These are phyloP conservation scores for Cyclocybe aegerita DNA, from an alignment of 768 basidiomycete species.

Conservation along the genomic window DNA sequence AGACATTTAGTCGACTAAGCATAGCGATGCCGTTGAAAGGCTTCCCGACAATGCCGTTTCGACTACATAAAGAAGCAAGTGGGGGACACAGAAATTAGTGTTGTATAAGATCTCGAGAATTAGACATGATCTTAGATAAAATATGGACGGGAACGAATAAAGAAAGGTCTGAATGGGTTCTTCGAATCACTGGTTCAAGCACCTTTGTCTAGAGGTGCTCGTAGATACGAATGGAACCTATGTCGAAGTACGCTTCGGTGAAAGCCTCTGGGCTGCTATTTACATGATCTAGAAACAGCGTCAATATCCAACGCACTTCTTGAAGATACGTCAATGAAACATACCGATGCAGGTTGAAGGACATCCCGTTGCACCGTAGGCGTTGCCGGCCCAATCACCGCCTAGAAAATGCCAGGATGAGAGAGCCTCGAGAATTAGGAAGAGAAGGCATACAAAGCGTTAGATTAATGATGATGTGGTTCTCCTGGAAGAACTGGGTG, in stretches of 20 bases:
- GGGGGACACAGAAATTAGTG: too few relatives aligned
- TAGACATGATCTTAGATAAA: too few relatives aligned
- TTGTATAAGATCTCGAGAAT: too few relatives aligned
- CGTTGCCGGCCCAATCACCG: constrained; percentile 54
- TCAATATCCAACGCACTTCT: background rate
- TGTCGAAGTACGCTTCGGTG: constrained; percentile 65
- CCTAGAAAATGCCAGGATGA: constrained; percentile 9
- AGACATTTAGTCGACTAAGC: too few relatives aligned
- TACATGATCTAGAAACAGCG: constrained; percentile 41
- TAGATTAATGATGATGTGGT: constrained; percentile 67
- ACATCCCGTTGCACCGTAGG: constrained; percentile 49
- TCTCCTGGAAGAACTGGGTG: constrained; percentile 45
- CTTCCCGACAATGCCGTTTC: too few relatives aligned
- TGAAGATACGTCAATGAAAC: too few relatives aligned
- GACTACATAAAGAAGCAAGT: too few relatives aligned
- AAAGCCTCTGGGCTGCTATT: constrained; percentile 64
- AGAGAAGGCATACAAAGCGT: constrained; percentile 34
- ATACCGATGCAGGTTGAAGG: constrained; percentile 56
- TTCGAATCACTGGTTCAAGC: too few relatives aligned
- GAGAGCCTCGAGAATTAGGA: background rate
- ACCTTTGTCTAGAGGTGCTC: background rate
- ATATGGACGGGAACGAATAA: too few relatives aligned
- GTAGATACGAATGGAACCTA: constrained; percentile 52
- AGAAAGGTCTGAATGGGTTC: too few relatives aligned
- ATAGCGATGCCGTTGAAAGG: too few relatives aligned